Evolutionary conservation across 108 stramenopile genomes (phyloP).

Genomic region (Cylindrotheca closterium): DNA sequence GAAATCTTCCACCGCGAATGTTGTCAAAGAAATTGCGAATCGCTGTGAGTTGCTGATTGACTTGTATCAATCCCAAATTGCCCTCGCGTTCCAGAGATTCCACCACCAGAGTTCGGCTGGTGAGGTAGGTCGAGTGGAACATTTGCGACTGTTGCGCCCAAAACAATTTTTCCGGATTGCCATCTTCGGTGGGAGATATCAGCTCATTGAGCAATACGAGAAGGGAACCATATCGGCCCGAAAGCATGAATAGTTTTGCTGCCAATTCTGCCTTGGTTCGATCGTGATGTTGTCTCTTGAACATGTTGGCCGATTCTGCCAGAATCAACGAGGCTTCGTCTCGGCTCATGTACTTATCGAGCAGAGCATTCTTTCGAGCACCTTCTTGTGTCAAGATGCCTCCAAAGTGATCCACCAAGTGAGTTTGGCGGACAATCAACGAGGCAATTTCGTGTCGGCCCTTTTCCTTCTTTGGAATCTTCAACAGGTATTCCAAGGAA

Average conservation of each 20-base stretch:
- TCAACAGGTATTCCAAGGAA: slow-evolving; percentile 46
- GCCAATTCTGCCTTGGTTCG: slow-evolving; percentile 35
- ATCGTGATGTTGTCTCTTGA: slow-evolving; percentile 32
- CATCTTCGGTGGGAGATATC: slow-evolving; percentile 26
- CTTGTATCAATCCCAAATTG: slow-evolving; percentile 46
- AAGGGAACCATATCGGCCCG: slow-evolving; percentile 29
- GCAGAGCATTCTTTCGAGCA: slow-evolving; percentile 23
- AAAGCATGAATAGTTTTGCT: slow-evolving; percentile 36
- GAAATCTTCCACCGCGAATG: slow-evolving; percentile 47
- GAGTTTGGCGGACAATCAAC: slow-evolving; percentile 28
- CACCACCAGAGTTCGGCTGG: slow-evolving; percentile 30
- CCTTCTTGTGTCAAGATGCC: slow-evolving; percentile 37
- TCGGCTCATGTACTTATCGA: slow-evolving; percentile 52
- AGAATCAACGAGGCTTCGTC: slow-evolving; percentile 8
- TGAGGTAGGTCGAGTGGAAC: slow-evolving; percentile 60
- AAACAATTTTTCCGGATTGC: slow-evolving; percentile 17
- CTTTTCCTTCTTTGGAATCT: slow-evolving; percentile 29
- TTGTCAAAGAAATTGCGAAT: slow-evolving; percentile 66
- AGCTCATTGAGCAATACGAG: slow-evolving; percentile 29
- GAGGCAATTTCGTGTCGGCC: slow-evolving; percentile 23
- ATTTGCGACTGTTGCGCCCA: slow-evolving; percentile 67
- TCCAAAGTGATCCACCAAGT: slow-evolving; percentile 31
- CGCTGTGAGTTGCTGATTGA: slow-evolving; percentile 65
- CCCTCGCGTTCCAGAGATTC: slow-evolving; percentile 55
- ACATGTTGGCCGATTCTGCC: slow-evolving; percentile 43